phyloP scores from a whole-genome alignment of 108 stramenopile genomes.

The Nannochloropsis gaditana region DNA sequence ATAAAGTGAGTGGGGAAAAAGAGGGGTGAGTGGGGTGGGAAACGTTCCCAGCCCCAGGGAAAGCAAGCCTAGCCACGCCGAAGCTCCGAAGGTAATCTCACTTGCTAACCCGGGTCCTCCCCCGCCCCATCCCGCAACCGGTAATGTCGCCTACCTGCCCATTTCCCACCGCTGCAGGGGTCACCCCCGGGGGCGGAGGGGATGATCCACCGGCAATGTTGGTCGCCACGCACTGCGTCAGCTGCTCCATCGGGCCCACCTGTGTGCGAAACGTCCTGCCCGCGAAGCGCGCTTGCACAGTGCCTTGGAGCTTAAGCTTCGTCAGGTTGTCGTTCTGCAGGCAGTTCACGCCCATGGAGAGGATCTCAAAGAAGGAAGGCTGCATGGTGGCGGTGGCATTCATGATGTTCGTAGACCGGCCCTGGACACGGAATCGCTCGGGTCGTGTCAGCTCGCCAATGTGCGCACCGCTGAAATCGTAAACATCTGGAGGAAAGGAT shows the following conservation, averaged over 20 bases:
- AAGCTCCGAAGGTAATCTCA: too few relatives aligned
- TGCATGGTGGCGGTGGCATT: slow-evolving; percentile 4
- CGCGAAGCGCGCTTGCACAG: neutral
- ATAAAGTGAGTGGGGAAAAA: too few relatives aligned
- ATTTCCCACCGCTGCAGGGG: neutral
- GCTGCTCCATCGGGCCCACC: neutral
- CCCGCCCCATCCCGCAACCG: too few relatives aligned
- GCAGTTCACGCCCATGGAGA: neutral
- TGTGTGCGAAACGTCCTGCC: slow-evolving; percentile 10
- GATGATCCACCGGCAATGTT: neutral
- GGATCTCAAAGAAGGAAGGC: slow-evolving; percentile 14
- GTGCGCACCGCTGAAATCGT: slow-evolving; percentile 7
- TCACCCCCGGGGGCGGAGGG: neutral
- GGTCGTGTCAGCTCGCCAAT: neutral
- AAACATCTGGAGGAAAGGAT: neutral
- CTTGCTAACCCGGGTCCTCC: too few relatives aligned
- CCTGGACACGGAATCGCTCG: neutral
- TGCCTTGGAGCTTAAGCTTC: neutral
- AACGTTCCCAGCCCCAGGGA: too few relatives aligned
- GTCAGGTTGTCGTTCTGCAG: neutral
- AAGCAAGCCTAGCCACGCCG: too few relatives aligned
- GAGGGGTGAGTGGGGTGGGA: too few relatives aligned
- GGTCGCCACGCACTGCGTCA: slow-evolving; percentile 7
- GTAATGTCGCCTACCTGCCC: neutral
- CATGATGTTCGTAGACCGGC: neutral